Base-by-base conservation (phyloP, 2,329 filamentous ascomycete genomes). In the Phymatotrichopsis omnivora region DNA sequence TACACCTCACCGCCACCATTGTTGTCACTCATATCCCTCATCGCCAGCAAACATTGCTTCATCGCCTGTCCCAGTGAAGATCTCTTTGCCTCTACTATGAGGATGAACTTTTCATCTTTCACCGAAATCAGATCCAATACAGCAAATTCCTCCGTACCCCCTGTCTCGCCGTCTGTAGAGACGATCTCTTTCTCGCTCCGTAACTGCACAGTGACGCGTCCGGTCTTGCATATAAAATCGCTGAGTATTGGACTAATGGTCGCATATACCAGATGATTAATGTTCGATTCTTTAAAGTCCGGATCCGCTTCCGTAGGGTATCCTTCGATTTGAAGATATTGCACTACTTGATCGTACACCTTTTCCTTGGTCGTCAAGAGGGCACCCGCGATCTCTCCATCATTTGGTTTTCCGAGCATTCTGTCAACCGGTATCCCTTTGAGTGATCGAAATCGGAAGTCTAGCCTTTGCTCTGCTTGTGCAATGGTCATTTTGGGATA, bases 301-400 rank as follows among this genome's bases (percentile, higher is more conserved):
- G 38, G 27, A 41, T 39, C 24, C 37, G 14, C 29, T 19, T 47
- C 47, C 19, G 31, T 32, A 43, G 38, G 47, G 35, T 46, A 50
- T 27, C 47, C 47, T 47, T 47, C 43, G 16, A 51, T 32, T 11
- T 34, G 10, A 51, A 47, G 37, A 41, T 40, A 45, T 48, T 32
- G 20, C 34, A 48, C 34, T 43, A 44, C 36, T 8, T 10, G 14
- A 7, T 42, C 17, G 36, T 40, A 49, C 22, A 46, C 40, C n/a
- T n/a, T n/a, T n/a, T n/a, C n/a, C n/a, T 43, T 36, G 30, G 29
- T 36, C 12, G 34, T 25, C 28, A 23, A 43, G n/a, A 42, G 31
- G 19, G 14, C 20, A 23, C 41, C 24, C 16, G 25, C 10, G 22
- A 14, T n/a, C n/a, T 16, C 29, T 14, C 19, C 24, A 35, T 42